Base-by-base conservation (phyloP, 345 rosid genomes). In the Euclidium syriacum region DNA sequence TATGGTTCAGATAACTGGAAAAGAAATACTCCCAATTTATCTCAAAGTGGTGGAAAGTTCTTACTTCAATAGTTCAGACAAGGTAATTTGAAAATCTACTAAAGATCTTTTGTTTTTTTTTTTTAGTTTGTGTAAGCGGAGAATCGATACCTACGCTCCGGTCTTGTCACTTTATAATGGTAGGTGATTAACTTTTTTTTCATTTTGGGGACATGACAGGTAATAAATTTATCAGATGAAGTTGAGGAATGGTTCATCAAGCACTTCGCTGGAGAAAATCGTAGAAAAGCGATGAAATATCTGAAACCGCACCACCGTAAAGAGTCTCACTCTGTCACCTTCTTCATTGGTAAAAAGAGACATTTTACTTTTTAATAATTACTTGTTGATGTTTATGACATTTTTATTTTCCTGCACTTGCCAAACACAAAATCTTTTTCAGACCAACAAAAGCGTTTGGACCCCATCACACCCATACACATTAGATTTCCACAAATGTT, bases 1-100 rank as follows among this genome's bases (percentile, higher is more conserved):
- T 14, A 42, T 27, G 24, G 53, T 64, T 52, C 67, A 94, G 99
- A 84, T 85, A 2, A 85, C 96, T 34, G 99, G 84, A 58, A 90
- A 90, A 68, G 84, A 94, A 87, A 80, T 87, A 35, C 92, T 85
- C 36, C 95, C 96, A 58, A 78, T 87, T 22, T 95, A 95, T 76
- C 85, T 88, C 39, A 88, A 80, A 79, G 97, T 88, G 10, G 99
- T 90, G 19, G 97, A 95, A 75, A 85, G 86, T 62, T 95, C 99
- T 52, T 90, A 90, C 70, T 95, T 95, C 75, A 85, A 90, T 78
- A 82, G 85, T 76, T 87, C 99, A 25, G 88, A 95, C 74, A 88
- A 82, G 96, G 99, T 90, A 85, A 63, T 49, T 61, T 0, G 5
- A 61, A 46, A 61, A 56, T 20, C 63, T 4, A 57, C 48, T 53